Evolutionary conservation across 176 grass and related monocot species (phyloP).

Genomic region (Thalia dealbata): DNA sequence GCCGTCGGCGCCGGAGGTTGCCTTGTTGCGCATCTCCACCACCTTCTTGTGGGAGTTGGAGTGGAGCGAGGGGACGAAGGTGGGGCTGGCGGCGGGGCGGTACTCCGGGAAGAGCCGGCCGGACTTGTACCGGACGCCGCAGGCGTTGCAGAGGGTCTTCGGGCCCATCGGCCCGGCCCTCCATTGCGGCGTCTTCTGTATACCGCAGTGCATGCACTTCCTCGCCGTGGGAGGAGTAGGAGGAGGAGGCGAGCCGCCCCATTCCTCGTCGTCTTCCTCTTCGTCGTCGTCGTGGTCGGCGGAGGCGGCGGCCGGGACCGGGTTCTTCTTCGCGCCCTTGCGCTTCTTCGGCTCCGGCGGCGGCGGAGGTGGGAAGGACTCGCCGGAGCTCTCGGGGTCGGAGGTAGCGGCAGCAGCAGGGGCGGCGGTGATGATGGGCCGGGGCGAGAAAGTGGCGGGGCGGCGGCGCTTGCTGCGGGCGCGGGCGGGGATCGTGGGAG

Average conservation of each 20-base stretch:
- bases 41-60: constrained; percentile 99
- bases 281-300: constrained; percentile 16
- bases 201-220: constrained; percentile 95
- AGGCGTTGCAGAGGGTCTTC: constrained; percentile 97
- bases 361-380: constrained; percentile 21
- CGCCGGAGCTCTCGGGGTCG: constrained; percentile 11
- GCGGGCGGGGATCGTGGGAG: constrained; percentile 33
- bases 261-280: constrained; percentile 35
- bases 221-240: constrained; percentile 28
- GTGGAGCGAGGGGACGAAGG: constrained; percentile 71
- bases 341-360: constrained; percentile 63
- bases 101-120: constrained; percentile 97
- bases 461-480: constrained; percentile 80
- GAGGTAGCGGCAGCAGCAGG: constrained; percentile 34
- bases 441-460: constrained; percentile 32
- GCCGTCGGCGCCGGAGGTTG: constrained; percentile 10
- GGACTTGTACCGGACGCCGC: constrained; percentile 93
- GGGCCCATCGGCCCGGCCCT: constrained; percentile 81
- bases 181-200: constrained; percentile 98
- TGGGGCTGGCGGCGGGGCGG: constrained; percentile 89
- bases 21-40: constrained; percentile 85
- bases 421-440: constrained; percentile 19
- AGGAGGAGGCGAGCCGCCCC: too few relatives aligned
- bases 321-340: constrained; percentile 40
- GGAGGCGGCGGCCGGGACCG: constrained; percentile 17